These are phyloP conservation scores for Davidsoniella eucalypti DNA, from an alignment of 2,329 filamentous ascomycete species.

Conservation along the genomic window DNA sequence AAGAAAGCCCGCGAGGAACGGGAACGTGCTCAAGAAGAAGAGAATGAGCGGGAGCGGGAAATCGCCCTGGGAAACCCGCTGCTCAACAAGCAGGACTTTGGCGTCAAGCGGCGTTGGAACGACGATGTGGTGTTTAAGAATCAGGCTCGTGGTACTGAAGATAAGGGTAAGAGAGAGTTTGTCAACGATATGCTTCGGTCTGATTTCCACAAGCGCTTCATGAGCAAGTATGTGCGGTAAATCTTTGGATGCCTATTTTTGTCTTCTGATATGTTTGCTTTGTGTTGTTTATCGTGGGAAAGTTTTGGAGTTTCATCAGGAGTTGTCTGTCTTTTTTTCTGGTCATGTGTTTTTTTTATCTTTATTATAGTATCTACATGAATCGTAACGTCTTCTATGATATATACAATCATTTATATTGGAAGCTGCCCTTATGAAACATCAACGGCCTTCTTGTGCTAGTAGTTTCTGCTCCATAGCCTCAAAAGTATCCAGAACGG, in stretches of 20 bases:
- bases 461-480: constrained; percentile 51
- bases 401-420: not conserved
- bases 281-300: not conserved
- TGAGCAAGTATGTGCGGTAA: constrained; percentile 52
- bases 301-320: not conserved
- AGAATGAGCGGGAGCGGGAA: constrained; percentile 70
- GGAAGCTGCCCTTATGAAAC: not conserved
- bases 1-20: constrained; percentile 41
- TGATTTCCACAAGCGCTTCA: constrained; percentile 96
- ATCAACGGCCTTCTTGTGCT: constrained; percentile 18
- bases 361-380: not conserved
- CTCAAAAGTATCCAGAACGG: constrained; percentile 59
- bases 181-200: constrained; percentile 91
- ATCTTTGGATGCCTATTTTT: not conserved
- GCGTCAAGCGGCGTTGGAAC: constrained; percentile 86
- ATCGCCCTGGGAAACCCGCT: constrained; percentile 88
- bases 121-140: constrained; percentile 99
- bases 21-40: constrained; percentile 62
- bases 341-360: constrained; percentile 5
- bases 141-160: constrained; percentile 85
- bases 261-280: not conserved
- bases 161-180: constrained; percentile 85
- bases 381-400: not conserved
- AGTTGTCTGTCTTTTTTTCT: constrained; percentile 13
- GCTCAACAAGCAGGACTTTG: constrained; percentile 76